These are phyloP conservation scores for Yamadazyma dushanensis DNA, from an alignment of 1,139 yeast species.

Conservation along the genomic window DNA sequence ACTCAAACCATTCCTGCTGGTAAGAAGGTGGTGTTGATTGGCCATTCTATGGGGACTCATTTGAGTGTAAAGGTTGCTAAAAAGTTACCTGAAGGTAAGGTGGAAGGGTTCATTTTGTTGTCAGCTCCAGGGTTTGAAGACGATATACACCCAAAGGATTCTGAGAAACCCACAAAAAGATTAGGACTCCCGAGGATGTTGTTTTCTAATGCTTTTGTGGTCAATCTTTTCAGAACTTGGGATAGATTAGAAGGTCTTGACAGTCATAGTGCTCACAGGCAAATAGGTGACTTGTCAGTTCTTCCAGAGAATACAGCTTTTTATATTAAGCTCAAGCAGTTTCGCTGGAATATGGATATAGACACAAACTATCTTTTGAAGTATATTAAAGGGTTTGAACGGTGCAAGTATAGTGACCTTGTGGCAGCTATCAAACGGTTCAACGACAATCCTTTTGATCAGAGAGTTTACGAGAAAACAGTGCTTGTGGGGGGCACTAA, in stretches of 20 bases:
- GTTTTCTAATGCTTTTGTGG: conserved; percentile 41
- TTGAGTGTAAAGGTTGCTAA: conserved; percentile 50
- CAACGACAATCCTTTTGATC: conserved; percentile 33
- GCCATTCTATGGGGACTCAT: conserved; percentile 78
- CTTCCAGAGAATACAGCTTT: conserved; percentile 25
- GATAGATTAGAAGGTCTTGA: conserved; percentile 65
- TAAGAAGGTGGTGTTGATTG: conserved; percentile 56
- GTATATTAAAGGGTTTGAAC: conserved; percentile 50
- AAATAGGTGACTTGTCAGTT: conserved; percentile 36
- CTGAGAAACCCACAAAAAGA: neutral
- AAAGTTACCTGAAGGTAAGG: conserved; percentile 37
- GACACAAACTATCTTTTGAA: conserved; percentile 54
- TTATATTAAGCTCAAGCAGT: conserved; percentile 55
- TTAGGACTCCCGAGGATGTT: conserved; percentile 9
- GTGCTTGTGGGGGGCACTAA: conserved; percentile 57
- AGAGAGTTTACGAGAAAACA: conserved; percentile 39
- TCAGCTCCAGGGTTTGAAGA: conserved; percentile 57
- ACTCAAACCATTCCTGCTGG: conserved; percentile 38
- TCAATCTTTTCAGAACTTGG: conserved; percentile 55
- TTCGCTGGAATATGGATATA: conserved; percentile 72
- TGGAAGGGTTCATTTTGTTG: conserved; percentile 47
- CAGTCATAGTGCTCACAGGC: conserved; percentile 57
- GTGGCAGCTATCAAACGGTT: conserved; percentile 36
- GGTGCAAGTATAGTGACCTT: conserved; percentile 47
- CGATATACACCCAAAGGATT: conserved; percentile 11